These are phyloP conservation scores for Metarhizium brunneum DNA, from an alignment of 2,329 filamentous ascomycete species.

Conservation along the genomic window DNA sequence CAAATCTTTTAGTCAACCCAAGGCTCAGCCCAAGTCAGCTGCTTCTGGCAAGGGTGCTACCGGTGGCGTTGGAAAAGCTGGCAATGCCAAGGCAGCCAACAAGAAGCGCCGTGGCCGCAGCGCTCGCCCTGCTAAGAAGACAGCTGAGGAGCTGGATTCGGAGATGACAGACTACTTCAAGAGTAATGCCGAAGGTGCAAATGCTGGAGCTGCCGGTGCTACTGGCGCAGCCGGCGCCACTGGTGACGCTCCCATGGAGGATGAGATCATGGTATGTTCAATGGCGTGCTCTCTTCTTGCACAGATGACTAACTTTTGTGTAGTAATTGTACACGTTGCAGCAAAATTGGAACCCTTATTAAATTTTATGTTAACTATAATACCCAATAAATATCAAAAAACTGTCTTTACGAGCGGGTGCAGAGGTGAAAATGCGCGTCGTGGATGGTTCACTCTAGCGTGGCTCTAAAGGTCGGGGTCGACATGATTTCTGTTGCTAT, in stretches of 20 bases:
- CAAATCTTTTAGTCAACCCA: conserved; percentile 18
- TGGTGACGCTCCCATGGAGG: conserved; percentile 56
- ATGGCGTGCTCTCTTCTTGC: neutral
- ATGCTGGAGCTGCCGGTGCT: conserved; percentile 36
- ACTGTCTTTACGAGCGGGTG: neutral
- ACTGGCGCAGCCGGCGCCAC: conserved; percentile 33
- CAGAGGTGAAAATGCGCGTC: neutral
- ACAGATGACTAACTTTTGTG: neutral
- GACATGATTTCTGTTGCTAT: neutral
- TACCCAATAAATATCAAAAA: conserved; percentile 6
- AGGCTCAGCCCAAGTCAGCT: conserved; percentile 66
- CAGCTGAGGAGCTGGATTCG: conserved; percentile 86
- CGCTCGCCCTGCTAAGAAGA: conserved; percentile 71
- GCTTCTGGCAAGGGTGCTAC: conserved; percentile 53
- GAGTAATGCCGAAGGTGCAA: conserved; percentile 33
- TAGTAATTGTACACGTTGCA: neutral
- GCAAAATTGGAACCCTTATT: neutral
- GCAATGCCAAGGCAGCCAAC: conserved; percentile 35
- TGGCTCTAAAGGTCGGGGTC: neutral
- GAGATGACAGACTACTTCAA: conserved; percentile 97
- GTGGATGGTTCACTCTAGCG: neutral
- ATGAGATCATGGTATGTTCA: conserved; percentile 45
- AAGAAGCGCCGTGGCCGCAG: conserved; percentile 50
- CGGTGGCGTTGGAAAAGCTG: conserved; percentile 25
- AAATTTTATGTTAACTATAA: neutral